Base-by-base conservation (phyloP, 75 land plant species). In the Sequoiadendron giganteum region DNA sequence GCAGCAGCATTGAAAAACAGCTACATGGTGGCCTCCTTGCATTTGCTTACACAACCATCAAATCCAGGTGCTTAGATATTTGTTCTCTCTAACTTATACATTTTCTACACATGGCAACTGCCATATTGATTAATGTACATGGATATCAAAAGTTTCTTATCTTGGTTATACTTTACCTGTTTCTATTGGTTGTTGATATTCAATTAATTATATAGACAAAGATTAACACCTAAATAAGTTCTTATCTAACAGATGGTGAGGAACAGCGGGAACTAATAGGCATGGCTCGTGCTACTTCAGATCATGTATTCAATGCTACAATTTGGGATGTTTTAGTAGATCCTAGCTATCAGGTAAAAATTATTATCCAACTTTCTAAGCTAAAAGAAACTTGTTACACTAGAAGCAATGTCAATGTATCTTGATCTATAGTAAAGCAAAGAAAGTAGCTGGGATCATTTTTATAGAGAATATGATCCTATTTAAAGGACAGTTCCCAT, bases 291-390 rank as follows among this genome's bases (percentile, higher is more conserved):
- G 99, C 99, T 56, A 98, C 99, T 54, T 98, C 99, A 49, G 99
- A 98, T 90, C 99, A 98, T 89, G 99, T 96, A 13, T 98, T 98
- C 90, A 98, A 98, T 94, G 99, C 99, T 28, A 98, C 99, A 82
- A 98, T 98, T 76, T 98, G 99, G 99, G 99, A 98, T 94, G 99
- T 98, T 45, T 89, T 98, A 90, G 95, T 98, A 81, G 99, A 98
- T 92, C 99, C 99, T 85, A 84, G 87, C 40, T 98, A 97, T 91
- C 99, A 98, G 96, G 99, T 97, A 90, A 5, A 19, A 6, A 43
- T 16, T 80, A 42, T 40, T 43, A 40, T 7, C 11, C 25, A 43
- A 43, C 83, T 25, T 80, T 42, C 43, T 11, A 40, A 80, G 30
- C 42, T 80, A 42, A 13, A 43, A 47, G 52, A 47, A n/a, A 82